Base-by-base conservation (phyloP, 805 yeast species). In the Komagataella pastoris region DNA sequence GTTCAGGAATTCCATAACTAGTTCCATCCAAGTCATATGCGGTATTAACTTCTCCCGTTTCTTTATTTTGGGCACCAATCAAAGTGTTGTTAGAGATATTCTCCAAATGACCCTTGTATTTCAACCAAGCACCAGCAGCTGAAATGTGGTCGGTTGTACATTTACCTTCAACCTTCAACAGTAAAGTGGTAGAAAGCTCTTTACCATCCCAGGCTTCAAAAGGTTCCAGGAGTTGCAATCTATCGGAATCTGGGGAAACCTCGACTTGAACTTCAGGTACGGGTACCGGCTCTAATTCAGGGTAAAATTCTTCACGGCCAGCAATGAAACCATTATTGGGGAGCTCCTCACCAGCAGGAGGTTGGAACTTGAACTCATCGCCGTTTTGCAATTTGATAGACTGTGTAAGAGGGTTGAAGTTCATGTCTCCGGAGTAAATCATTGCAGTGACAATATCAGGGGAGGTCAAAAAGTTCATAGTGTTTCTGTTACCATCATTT, bases 71-170 rank as follows among this genome's bases (percentile, higher is more conserved):
- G 18, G 98, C 99, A 57, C 99, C 98, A 61, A 91, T 91, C 63
- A 91, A 75, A 10, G 98, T 93, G 73, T 91, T 91, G 72, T 93
- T 79, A 7, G 97, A 86, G 59, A 91, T 93, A 71, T 91, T 91
- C 65, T 91, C 97, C 62, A 91, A 76, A 65, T 91, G 99, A 46
- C 99, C 99, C 73, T 93, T 93, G 74, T 93, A 91, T 74, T 93
- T 93, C 70, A 91, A 79, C 99, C 99, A 91, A 14, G 84, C 95
- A 63, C 99, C 99, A 48, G 99, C 99, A 50, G 98, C 98, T 23
- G 97, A 89, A 59, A 91, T 93, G 66, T 91, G 99, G 67, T 91
- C 99, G 44, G 99, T 91, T 46, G 99, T 91, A 76, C 98, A 93
- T 70, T 91, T 91, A 57, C 99, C 99, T 70, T 88, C 91, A 48